Base-by-base conservation (phyloP, 2,329 filamentous ascomycete genomes). In the Sphaerulina vaccinii region DNA sequence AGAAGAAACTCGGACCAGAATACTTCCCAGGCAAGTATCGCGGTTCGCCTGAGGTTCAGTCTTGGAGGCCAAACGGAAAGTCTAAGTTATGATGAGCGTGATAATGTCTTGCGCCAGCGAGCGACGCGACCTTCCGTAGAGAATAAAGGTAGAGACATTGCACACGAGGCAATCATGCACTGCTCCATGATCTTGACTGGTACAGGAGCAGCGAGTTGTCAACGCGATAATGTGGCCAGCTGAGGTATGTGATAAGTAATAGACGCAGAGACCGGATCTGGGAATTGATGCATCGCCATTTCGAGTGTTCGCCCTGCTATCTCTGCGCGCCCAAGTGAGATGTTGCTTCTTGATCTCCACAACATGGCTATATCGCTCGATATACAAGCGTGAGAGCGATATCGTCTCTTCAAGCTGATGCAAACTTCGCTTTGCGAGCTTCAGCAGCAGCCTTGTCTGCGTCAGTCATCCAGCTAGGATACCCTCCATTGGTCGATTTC, bases 351-450 rank as follows among this genome's bases (percentile, higher is more conserved):
- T 13, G 27, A 32, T 10, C 27, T 13, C n/a, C 27, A 13, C 27
- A 6, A 13, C 27, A 29, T 29, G 5, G 27, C 9, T 32, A 13
- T 32, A 10, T 10, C 27, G 27, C 27, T 13, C 27, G 27, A 5
- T 8, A 32, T 32, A 32, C 10, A 32, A 32, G 27, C 27, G n/a
- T 10, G 27, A 11, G 27, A 32, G 27, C n/a, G 9, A 13, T 32
- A 32, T 32, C 27, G 27, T 32, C n/a, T 32, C 40, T n/a, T 53
- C 41, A 58, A 44, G 55, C 49, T 24, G 53, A 24, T n/a, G 70
- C 67, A 51, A 71, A 77, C 54, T 70, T 73, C 11, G 71, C 70
- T 65, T 75, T 76, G 47, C 75, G 62, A 38, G 69, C 70, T 46
- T 76, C 74, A 13, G 71, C 72, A 46, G 70, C 73, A 47, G 68